phyloP scores from a whole-genome alignment of 2,329 filamentous ascomycete genomes.

The Arthroderma sp. region DNA sequence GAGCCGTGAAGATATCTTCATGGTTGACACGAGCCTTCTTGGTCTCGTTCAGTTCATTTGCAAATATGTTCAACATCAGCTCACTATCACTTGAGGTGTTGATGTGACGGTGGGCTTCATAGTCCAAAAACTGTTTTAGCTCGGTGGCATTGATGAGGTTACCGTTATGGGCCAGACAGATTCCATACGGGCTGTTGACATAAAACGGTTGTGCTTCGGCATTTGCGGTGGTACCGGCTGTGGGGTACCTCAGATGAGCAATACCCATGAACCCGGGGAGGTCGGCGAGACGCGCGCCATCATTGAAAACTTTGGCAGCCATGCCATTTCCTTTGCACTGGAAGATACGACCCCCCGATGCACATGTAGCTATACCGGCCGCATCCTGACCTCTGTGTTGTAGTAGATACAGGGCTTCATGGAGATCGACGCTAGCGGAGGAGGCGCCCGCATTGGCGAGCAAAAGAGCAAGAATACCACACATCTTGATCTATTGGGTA shows the following conservation, averaged over 20 bases:
- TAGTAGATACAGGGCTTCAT: conserved; percentile 59
- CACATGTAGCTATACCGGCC: conserved; percentile 66
- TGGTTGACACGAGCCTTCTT: conserved; percentile 69
- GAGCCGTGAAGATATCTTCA: conserved; percentile 60
- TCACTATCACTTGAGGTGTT: conserved; percentile 86
- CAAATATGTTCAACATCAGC: conserved; percentile 78
- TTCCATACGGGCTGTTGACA: conserved; percentile 74
- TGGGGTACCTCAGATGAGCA: conserved; percentile 78
- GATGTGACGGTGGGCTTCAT: conserved; percentile 70
- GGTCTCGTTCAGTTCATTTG: conserved; percentile 65
- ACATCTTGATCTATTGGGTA: conserved; percentile 34
- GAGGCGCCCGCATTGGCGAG: conserved; percentile 42
- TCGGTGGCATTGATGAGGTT: conserved; percentile 72
- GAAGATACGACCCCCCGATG: conserved; percentile 63
- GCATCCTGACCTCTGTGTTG: conserved; percentile 78
- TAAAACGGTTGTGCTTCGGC: conserved; percentile 89
- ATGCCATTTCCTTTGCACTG: conserved; percentile 87
- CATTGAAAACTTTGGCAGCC: conserved; percentile 70
- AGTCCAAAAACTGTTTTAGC: conserved; percentile 57
- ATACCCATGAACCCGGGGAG: conserved; percentile 79
- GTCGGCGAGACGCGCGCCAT: conserved; percentile 59
- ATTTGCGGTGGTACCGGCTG: conserved; percentile 69
- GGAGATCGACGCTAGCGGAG: conserved; percentile 50
- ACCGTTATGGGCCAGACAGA: conserved; percentile 72
- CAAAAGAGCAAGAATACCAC: conserved; percentile 49